Evolutionary conservation across 1,284 basidiomycete species (phyloP).

Genomic region (Lentinula novae-zelandiae): DNA sequence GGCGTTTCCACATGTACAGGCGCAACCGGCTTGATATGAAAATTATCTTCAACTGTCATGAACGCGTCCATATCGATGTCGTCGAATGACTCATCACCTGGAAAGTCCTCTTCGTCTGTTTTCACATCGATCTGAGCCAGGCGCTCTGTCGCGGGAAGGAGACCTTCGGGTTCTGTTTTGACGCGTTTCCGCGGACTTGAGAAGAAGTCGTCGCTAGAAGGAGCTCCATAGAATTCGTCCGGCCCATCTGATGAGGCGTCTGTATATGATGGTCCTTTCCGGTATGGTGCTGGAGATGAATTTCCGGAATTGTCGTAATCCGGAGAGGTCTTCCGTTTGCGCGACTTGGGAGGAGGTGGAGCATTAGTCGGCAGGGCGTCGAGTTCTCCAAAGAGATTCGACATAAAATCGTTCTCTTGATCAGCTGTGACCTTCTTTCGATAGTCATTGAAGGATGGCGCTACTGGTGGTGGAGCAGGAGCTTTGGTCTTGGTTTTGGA

Average conservation of each 20-base stretch:
- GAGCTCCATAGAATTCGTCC: constrained; percentile 38
- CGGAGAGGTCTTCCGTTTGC: constrained; percentile 59
- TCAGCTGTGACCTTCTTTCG: constrained; percentile 69
- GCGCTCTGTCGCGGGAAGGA: constrained; percentile 52
- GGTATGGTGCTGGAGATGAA: constrained; percentile 34
- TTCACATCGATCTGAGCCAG: constrained; percentile 58
- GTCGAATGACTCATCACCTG: constrained; percentile 43
- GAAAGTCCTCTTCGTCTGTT: constrained; percentile 35
- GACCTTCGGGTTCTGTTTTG: constrained; percentile 38
- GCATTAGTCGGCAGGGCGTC: constrained; percentile 41
- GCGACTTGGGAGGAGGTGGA: constrained; percentile 52
- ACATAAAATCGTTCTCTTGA: constrained; percentile 87
- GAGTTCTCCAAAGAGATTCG: constrained; percentile 65
- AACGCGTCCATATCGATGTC: constrained; percentile 50
- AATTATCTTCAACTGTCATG: constrained; percentile 43
- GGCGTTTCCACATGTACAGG: constrained; percentile 20
- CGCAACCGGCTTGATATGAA: constrained; percentile 18
- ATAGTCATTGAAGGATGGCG: constrained; percentile 71
- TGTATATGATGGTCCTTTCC: constrained; percentile 25
- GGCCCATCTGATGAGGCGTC: constrained; percentile 59
- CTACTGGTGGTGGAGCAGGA: constrained; percentile 44
- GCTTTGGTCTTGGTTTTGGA: constrained; percentile 29
- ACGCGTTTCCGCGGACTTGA: constrained; percentile 70
- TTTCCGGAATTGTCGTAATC: constrained; percentile 31
- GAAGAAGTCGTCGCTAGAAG: constrained; percentile 52